A percentile compares a stretch with the other conserved stretches of the same genome.
These are phyloP conservation scores for Saccharomycopsis schoenii DNA, from an alignment of 805 yeast species.

Conservation along the genomic window DNA sequence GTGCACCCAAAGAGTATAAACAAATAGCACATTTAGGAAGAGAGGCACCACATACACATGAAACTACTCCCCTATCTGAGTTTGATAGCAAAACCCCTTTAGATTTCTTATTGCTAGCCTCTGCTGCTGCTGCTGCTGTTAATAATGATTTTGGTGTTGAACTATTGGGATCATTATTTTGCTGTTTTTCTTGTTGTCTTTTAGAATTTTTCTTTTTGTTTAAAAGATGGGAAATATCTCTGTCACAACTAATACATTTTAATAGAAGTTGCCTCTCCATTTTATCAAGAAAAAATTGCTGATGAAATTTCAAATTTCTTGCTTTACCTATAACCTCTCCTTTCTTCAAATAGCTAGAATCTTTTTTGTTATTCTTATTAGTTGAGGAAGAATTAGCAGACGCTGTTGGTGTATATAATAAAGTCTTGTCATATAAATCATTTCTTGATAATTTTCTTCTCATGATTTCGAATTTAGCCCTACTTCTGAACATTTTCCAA, in stretches of 20 bases:
- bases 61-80: conserved; percentile 13
- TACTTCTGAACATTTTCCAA: conserved; percentile 65
- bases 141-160: neutral
- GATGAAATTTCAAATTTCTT: neutral
- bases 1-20: conserved; percentile 64
- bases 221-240: conserved; percentile 35
- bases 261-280: conserved; percentile 64
- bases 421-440: conserved; percentile 3
- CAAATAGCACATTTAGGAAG: conserved; percentile 90
- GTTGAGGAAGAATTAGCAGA: neutral
- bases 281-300: conserved; percentile 7
- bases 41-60: conserved; percentile 57
- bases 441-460: conserved; percentile 53
- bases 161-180: neutral
- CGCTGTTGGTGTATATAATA: neutral
- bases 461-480: conserved; percentile 81
- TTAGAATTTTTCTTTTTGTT: conserved; percentile 12
- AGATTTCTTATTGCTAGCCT: conserved; percentile 6
- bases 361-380: neutral
- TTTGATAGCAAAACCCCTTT: neutral
- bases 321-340: neutral
- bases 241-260: conserved; percentile 77
- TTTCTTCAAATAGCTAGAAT: neutral
- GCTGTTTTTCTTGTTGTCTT: neutral
- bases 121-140: conserved; percentile 16